A percentile compares a stretch with the other conserved stretches of the same genome.
phyloP scores from a whole-genome alignment of 1,284 basidiomycete species.

The Earliella scabrosa region DNA sequence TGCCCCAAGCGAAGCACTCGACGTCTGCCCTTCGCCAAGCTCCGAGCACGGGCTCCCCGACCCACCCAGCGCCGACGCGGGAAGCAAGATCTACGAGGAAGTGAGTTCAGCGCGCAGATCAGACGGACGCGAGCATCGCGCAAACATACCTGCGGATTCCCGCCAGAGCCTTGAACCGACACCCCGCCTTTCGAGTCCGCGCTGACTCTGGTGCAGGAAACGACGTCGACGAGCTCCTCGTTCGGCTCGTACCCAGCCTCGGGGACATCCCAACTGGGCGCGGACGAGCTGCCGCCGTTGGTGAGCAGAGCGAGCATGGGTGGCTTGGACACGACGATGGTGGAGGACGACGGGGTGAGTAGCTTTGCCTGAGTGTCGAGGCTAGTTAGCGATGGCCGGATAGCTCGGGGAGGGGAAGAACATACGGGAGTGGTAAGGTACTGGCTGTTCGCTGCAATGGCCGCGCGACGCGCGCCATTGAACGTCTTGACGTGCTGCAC shows the following conservation, averaged over 20 bases:
- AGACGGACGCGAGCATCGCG: background rate
- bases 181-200: constrained; percentile 53
- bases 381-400: background rate
- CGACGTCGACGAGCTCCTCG: constrained; percentile 61
- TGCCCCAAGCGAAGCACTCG: too few relatives aligned
- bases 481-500: constrained; percentile 57
- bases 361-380: constrained; percentile 45
- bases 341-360: constrained; percentile 42
- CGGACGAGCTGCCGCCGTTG: constrained; percentile 56
- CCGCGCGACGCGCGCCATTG: constrained; percentile 65
- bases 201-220: constrained; percentile 54
- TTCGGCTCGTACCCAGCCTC: constrained; percentile 48
- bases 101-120: background rate
- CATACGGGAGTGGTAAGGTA: constrained; percentile 61
- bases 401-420: constrained; percentile 33
- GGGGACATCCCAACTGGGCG: constrained; percentile 49
- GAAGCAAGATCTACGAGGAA: constrained; percentile 26
- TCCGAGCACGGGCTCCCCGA: too few relatives aligned
- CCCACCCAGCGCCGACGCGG: constrained; percentile 27
- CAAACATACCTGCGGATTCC: constrained; percentile 48
- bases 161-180: constrained; percentile 36
- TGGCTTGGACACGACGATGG: constrained; percentile 64
- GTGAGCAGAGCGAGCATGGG: constrained; percentile 71
- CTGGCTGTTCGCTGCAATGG: constrained; percentile 46
- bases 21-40: too few relatives aligned